These are phyloP conservation scores for Leishmania tropica DNA, from an alignment of 208 protist species.

Conservation along the genomic window DNA sequence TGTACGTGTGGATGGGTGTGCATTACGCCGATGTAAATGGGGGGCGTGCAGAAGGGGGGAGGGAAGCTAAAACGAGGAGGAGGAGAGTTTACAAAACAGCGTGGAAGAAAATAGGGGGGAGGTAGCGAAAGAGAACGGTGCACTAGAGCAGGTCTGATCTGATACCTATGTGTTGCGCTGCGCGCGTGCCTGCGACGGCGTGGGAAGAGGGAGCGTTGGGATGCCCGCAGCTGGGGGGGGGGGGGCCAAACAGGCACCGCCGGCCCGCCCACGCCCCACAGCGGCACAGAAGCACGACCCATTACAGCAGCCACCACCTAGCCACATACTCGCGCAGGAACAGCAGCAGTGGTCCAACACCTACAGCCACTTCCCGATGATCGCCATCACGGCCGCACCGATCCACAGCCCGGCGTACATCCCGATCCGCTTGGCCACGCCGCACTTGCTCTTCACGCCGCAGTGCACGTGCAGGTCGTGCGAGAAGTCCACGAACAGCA, in stretches of 20 bases:
- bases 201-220: not conserved
- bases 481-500: constrained; percentile 67
- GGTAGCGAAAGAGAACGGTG: not conserved
- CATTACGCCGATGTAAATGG: not conserved
- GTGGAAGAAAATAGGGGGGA: not conserved
- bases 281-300: not conserved
- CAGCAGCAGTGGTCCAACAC: not conserved
- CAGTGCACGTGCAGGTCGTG: constrained; percentile 42
- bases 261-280: not conserved
- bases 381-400: constrained; percentile 48
- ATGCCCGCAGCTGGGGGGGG: not conserved
- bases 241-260: not conserved
- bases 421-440: constrained; percentile 24
- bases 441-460: constrained; percentile 4
- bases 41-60: not conserved
- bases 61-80: not conserved
- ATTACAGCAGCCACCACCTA: not conserved
- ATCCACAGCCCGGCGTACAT: constrained; percentile 44
- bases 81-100: not conserved
- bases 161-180: not conserved
- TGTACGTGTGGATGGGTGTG: not conserved
- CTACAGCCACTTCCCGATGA: constrained; percentile 51
- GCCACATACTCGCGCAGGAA: not conserved
- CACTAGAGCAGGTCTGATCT: not conserved
- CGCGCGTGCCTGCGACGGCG: not conserved